Conservation (phyloP, 2,329 filamentous ascomycete species). For the Fusarium marasasianum region DNA sequence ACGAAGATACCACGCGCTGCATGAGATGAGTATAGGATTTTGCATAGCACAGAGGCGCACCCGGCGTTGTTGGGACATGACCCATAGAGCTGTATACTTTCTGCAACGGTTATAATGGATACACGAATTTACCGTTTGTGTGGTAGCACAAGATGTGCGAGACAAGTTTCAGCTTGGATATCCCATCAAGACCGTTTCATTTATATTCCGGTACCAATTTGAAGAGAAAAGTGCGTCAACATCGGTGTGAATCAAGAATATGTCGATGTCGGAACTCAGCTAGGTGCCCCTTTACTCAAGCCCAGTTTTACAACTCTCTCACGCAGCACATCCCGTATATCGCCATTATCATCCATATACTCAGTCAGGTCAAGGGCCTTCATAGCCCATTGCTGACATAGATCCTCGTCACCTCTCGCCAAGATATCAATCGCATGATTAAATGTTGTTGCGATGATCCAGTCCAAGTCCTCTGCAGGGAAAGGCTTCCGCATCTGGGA, state of each 20-base stretch:
- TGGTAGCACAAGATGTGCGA: conserved; percentile 8
- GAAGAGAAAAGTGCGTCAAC: background rate
- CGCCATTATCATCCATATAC: conserved; percentile 63
- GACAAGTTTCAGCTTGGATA: background rate
- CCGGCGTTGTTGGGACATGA: conserved; percentile 29
- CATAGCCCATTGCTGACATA: conserved; percentile 69
- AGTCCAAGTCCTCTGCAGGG: conserved; percentile 75
- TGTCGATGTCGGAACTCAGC: background rate
- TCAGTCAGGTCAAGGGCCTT: conserved; percentile 70
- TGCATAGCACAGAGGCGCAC: conserved; percentile 32
- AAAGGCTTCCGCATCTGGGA: conserved; percentile 59
- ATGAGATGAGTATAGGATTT: conserved; percentile 26
- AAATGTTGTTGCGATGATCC: conserved; percentile 75
- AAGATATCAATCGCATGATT: conserved; percentile 78
- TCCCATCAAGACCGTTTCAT: background rate
- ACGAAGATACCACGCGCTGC: conserved; percentile 31
- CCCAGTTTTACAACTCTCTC: conserved; percentile 55
- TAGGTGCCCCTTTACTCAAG: conserved; percentile 17
- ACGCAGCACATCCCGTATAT: conserved; percentile 56
- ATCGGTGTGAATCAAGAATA: background rate
- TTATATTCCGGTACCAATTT: background rate
- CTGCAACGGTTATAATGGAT: conserved; percentile 23
- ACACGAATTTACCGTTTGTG: conserved; percentile 16
- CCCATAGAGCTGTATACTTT: conserved; percentile 28
- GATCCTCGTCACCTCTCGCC: conserved; percentile 61